These are phyloP conservation scores for Podaxis pistillaris DNA, from an alignment of 768 basidiomycete species.

Conservation along the genomic window DNA sequence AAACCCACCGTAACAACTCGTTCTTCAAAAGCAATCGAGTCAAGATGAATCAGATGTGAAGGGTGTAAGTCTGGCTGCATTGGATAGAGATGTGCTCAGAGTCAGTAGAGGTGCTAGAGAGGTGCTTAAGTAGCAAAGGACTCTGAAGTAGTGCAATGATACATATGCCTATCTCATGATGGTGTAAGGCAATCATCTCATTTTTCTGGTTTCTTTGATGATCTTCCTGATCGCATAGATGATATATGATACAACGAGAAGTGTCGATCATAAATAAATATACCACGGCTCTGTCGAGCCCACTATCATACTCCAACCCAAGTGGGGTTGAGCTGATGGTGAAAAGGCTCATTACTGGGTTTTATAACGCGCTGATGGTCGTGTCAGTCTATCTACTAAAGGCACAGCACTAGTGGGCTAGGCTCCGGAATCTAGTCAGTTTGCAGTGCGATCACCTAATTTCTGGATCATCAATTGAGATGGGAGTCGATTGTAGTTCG, in stretches of 20 bases:
- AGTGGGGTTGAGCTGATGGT: too few relatives aligned
- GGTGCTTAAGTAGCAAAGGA: neutral
- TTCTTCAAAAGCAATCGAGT: too few relatives aligned
- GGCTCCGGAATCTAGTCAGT: neutral
- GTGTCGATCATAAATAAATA: neutral
- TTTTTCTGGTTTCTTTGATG: neutral
- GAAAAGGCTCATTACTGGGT: too few relatives aligned
- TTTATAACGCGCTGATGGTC: too few relatives aligned
- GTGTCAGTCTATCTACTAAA: too few relatives aligned
- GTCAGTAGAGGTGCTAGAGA: neutral
- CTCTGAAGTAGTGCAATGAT: neutral
- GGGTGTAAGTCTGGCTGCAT: neutral
- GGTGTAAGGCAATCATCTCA: neutral
- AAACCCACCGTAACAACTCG: too few relatives aligned
- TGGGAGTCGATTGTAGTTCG: neutral
- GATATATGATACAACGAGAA: too few relatives aligned
- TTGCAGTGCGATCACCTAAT: neutral
- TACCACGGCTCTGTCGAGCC: neutral
- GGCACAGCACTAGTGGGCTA: neutral
- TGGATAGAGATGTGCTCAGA: neutral
- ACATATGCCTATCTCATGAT: neutral
- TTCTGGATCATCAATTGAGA: neutral
- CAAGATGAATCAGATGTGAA: too few relatives aligned
- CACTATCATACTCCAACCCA: too few relatives aligned
- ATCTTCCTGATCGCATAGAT: neutral